Conservation (phyloP, 2,329 filamentous ascomycete genomes). For the Fusarium beomiforme region DNA sequence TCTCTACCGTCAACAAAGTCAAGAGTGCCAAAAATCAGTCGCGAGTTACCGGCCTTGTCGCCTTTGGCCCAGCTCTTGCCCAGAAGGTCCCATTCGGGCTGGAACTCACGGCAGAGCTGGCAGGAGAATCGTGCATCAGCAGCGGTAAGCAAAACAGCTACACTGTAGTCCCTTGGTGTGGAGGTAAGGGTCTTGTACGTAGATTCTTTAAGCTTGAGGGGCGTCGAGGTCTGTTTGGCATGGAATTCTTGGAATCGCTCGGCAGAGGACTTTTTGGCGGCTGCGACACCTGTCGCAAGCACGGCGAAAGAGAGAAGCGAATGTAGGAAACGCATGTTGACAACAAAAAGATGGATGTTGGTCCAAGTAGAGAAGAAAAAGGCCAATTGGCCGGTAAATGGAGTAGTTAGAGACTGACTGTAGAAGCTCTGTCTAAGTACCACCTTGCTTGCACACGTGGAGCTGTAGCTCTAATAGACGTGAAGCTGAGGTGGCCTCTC, state of each 20-base stretch:
- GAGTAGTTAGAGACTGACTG: conserved; percentile 14
- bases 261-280: conserved; percentile 69
- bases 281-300: conserved; percentile 67
- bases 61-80: conserved; percentile 88
- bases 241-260: conserved; percentile 79
- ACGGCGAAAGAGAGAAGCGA: conserved; percentile 71
- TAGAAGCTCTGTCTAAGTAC: conserved; percentile 20
- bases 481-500: conserved; percentile 52
- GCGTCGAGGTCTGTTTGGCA: conserved; percentile 69
- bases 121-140: conserved; percentile 86
- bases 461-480: conserved; percentile 32
- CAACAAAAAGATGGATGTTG: not conserved
- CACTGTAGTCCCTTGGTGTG: conserved; percentile 83
- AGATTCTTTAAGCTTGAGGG: conserved; percentile 81
- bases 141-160: conserved; percentile 86
- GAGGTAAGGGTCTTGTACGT: conserved; percentile 80
- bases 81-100: conserved; percentile 92
- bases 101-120: conserved; percentile 86
- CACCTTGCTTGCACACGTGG: conserved; percentile 12
- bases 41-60: conserved; percentile 77
- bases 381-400: conserved; percentile 39
- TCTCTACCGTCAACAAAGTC: conserved; percentile 88
- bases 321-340: conserved; percentile 75
- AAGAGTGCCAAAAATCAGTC: conserved; percentile 82
- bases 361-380: not conserved